phyloP scores from a whole-genome alignment of 768 basidiomycete species.

The Pseudohyphozyma bogoriensis region DNA sequence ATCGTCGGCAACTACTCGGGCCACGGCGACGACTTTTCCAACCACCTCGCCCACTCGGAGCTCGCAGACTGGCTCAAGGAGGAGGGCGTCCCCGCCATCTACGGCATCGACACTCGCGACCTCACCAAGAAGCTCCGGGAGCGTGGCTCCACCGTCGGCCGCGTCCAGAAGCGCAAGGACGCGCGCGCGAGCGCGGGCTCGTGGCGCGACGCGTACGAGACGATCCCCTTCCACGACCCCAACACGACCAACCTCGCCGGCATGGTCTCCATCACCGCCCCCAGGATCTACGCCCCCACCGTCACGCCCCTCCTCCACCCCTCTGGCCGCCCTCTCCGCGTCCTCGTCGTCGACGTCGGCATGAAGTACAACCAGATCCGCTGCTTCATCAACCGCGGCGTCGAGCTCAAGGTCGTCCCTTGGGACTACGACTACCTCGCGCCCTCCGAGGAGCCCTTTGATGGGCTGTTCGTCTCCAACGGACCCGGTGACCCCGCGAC shows the following conservation, averaged over 20 bases:
- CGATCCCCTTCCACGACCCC: constrained; percentile 75
- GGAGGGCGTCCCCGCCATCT: constrained; percentile 85
- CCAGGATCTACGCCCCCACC: constrained; percentile 53
- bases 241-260: constrained; percentile 86
- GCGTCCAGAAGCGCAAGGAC: constrained; percentile 57
- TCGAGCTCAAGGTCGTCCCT: constrained; percentile 93
- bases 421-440: constrained; percentile 87
- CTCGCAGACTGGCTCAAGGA: constrained; percentile 89
- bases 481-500: constrained; percentile 94
- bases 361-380: constrained; percentile 99
- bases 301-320: constrained; percentile 40
- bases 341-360: constrained; percentile 91
- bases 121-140: constrained; percentile 93
- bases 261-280: constrained; percentile 61
- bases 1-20: constrained; percentile 83
- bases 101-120: constrained; percentile 89
- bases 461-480: constrained; percentile 93
- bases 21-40: constrained; percentile 63
- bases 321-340: constrained; percentile 66
- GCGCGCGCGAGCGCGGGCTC: constrained; percentile 43
- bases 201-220: constrained; percentile 77
- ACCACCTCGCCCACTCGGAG: constrained; percentile 82
- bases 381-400: constrained; percentile 82
- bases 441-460: constrained; percentile 66
- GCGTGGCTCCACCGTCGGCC: constrained; percentile 85